These are phyloP conservation scores for Hymenoscyphus repandus DNA, from an alignment of 2,329 filamentous ascomycete species.

Conservation along the genomic window DNA sequence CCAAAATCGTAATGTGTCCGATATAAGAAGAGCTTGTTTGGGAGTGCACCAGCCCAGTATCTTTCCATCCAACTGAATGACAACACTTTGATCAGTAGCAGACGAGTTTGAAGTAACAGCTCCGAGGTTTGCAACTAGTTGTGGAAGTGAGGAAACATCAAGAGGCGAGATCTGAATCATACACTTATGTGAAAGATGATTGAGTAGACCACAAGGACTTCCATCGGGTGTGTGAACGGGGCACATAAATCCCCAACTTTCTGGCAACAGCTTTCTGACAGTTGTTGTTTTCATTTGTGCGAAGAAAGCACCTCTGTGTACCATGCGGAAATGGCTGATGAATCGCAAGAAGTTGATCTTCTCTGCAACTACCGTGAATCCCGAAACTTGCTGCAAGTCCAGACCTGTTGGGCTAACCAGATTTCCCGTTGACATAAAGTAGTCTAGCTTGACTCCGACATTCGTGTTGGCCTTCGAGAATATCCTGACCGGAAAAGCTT, in stretches of 20 bases:
- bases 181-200: conserved; percentile 94
- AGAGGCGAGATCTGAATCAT: conserved; percentile 72
- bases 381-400: conserved; percentile 89
- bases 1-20: conserved; percentile 87
- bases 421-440: conserved; percentile 95
- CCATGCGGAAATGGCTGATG: conserved; percentile 98
- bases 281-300: conserved; percentile 96
- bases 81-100: conserved; percentile 75
- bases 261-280: conserved; percentile 88
- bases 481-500: conserved; percentile 73
- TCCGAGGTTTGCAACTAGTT: conserved; percentile 73
- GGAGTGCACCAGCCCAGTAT: conserved; percentile 89
- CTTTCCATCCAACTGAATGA: conserved; percentile 83
- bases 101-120: conserved; percentile 71
- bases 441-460: conserved; percentile 79
- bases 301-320: conserved; percentile 98
- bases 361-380: conserved; percentile 94
- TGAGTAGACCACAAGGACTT: conserved; percentile 86
- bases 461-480: conserved; percentile 83
- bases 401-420: conserved; percentile 85
- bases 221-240: conserved; percentile 97
- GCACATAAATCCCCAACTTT: conserved; percentile 97
- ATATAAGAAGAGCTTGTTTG: conserved; percentile 72
- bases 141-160: conserved; percentile 70
- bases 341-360: conserved; percentile 99